phyloP scores from a whole-genome alignment of 2,329 filamentous ascomycete species.

The Stenocarpella maydis region DNA sequence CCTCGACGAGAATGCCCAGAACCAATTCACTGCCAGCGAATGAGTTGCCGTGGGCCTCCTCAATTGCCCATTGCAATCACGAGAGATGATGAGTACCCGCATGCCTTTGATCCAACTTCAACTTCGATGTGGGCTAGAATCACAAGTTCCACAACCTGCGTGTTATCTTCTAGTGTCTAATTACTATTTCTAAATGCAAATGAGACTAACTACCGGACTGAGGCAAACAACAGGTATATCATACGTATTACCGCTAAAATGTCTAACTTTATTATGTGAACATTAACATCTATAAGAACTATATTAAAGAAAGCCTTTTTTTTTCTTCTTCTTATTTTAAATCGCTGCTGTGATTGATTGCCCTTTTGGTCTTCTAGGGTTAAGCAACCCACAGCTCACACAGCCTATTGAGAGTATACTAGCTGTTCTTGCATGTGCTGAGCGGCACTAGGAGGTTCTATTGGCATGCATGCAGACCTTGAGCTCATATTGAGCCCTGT shows the following conservation, averaged over 20 bases:
- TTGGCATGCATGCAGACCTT: background rate
- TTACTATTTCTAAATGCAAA: background rate
- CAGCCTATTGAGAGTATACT: background rate
- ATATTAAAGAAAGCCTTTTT: too few species aligned
- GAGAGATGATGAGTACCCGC: conserved; percentile 4
- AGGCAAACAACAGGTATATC: too few species aligned
- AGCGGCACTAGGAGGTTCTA: background rate
- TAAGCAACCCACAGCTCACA: background rate
- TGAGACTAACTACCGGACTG: background rate
- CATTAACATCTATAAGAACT: too few species aligned
- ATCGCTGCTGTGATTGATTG: background rate
- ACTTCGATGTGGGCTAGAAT: background rate
- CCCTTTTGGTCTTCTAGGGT: background rate
- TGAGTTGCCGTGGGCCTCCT: conserved; percentile 22
- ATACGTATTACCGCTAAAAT: too few species aligned
- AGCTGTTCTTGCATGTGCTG: background rate
- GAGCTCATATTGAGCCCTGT: background rate
- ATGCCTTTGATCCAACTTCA: background rate
- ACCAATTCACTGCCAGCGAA: background rate
- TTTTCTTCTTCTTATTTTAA: too few species aligned
- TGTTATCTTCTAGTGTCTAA: background rate
- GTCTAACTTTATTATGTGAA: too few species aligned
- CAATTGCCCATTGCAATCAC: background rate
- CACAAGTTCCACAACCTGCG: background rate
- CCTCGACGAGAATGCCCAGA: background rate